These are phyloP conservation scores for Articulospora tetracladia DNA, from an alignment of 495 filamentous ascomycete species.

Conservation along the genomic window DNA sequence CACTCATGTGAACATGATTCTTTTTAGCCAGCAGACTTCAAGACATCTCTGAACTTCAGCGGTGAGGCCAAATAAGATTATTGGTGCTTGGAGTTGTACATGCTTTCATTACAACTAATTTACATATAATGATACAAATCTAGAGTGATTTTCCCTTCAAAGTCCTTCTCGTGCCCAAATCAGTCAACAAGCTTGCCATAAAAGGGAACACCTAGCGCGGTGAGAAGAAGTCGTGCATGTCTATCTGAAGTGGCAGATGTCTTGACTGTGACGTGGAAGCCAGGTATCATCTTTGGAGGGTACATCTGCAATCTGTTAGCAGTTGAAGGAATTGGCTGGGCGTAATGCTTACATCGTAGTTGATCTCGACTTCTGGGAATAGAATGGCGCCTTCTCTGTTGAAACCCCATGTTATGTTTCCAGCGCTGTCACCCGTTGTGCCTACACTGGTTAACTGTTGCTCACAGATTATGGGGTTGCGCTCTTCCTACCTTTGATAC, in stretches of 20 bases:
- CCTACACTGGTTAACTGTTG: slow-evolving; percentile 22
- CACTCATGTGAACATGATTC: too few species aligned
- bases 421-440: slow-evolving; percentile 72
- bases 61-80: too few species aligned
- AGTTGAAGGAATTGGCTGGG: slow-evolving; percentile 4
- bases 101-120: slow-evolving; percentile 8
- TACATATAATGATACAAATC: slow-evolving; percentile 16
- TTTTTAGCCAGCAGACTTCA: too few species aligned
- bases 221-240: slow-evolving; percentile 83
- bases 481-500: slow-evolving; percentile 61
- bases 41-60: too few species aligned
- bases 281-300: slow-evolving; percentile 89
- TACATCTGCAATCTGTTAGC: slow-evolving; percentile 48
- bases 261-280: slow-evolving; percentile 80
- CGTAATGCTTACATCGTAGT: slow-evolving; percentile 73
- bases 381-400: slow-evolving; percentile 63
- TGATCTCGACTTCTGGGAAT: slow-evolving; percentile 91
- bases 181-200: slow-evolving; percentile 64
- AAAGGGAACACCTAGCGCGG: slow-evolving; percentile 80
- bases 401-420: slow-evolving; percentile 83
- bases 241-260: slow-evolving; percentile 85
- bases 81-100: not conserved
- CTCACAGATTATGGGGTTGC: not conserved
- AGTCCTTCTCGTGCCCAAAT: not conserved
- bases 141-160: not conserved